Evolutionary conservation across 2,329 filamentous ascomycete species (phyloP).

Genomic region (Rhynchosporium graminicola): DNA sequence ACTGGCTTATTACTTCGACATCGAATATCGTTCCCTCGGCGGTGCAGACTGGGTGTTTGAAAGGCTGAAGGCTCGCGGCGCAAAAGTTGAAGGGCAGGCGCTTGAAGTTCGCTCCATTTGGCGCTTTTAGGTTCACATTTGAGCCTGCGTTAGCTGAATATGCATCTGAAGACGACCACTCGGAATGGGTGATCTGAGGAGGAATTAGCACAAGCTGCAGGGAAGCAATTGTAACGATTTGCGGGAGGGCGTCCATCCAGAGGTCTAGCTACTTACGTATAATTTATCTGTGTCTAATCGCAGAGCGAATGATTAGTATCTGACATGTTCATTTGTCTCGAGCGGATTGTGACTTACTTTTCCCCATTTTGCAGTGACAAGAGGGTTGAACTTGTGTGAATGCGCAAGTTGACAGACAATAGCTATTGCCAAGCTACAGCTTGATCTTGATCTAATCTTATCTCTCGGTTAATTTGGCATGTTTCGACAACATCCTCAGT

Average conservation of each 20-base stretch:
- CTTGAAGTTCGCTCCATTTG: conserved; percentile 69
- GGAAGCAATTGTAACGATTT: not conserved
- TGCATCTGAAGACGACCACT: conserved; percentile 91
- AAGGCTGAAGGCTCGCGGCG: conserved; percentile 92
- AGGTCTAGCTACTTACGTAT: conserved; percentile 31
- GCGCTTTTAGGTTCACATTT: conserved; percentile 61
- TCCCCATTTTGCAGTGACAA: conserved; percentile 33
- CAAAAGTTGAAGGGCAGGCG: conserved; percentile 98
- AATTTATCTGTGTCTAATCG: conserved; percentile 55
- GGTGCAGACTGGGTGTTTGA: conserved; percentile 92
- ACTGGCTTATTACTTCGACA: conserved; percentile 87
- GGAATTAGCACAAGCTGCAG: conserved; percentile 1
- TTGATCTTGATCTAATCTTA: conserved; percentile 27
- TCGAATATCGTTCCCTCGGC: conserved; percentile 87
- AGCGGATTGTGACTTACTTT: conserved; percentile 30
- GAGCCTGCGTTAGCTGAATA: conserved; percentile 80
- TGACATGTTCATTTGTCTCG: not conserved
- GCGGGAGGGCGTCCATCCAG: not conserved
- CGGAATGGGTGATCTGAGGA: conserved; percentile 85
- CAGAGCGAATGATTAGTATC: conserved; percentile 6
- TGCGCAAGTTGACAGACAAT: conserved; percentile 1
- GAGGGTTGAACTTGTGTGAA: not conserved
- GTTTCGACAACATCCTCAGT: not conserved
- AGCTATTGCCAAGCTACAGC: conserved; percentile 1
- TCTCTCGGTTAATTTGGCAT: conserved; percentile 9